These are phyloP conservation scores for Fusarium hostae DNA, from an alignment of 2,329 filamentous ascomycete species.

Conservation along the genomic window DNA sequence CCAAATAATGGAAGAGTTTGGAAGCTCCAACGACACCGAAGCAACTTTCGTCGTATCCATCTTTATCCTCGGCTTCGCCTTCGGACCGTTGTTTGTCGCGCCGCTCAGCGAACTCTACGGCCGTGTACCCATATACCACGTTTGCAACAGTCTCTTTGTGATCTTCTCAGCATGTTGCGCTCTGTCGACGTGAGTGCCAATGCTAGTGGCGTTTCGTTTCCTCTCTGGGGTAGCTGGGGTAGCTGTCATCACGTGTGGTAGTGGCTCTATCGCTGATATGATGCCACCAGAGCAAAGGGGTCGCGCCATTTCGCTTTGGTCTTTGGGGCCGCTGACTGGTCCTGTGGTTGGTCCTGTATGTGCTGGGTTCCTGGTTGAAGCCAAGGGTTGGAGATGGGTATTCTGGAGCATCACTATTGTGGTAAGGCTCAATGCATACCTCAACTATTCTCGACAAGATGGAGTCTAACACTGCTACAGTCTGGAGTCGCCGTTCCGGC, in stretches of 20 bases:
- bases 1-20: conserved; percentile 67
- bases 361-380: conserved; percentile 71
- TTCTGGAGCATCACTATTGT: conserved; percentile 73
- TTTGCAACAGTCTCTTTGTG: conserved; percentile 54
- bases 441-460: too few relatives aligned
- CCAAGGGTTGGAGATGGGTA: conserved; percentile 69
- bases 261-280: conserved; percentile 58
- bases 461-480: background rate
- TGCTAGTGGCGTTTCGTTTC: conserved; percentile 62
- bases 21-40: conserved; percentile 41
- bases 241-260: conserved; percentile 64
- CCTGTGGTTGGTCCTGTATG: conserved; percentile 51
- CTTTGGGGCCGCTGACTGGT: conserved; percentile 62
- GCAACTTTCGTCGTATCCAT: conserved; percentile 48
- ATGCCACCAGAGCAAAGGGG: conserved; percentile 48
- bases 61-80: conserved; percentile 64
- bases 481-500: conserved; percentile 42
- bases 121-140: conserved; percentile 56
- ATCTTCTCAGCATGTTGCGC: conserved; percentile 54
- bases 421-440: background rate
- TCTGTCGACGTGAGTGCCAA: conserved; percentile 49
- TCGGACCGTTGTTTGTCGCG: conserved; percentile 60
- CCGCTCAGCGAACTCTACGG: conserved; percentile 63
- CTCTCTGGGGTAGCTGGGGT: conserved; percentile 64
- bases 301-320: conserved; percentile 64